Evolutionary conservation across 2,329 filamentous ascomycete species (phyloP).

Genomic region (Madurella mycetomatis): DNA sequence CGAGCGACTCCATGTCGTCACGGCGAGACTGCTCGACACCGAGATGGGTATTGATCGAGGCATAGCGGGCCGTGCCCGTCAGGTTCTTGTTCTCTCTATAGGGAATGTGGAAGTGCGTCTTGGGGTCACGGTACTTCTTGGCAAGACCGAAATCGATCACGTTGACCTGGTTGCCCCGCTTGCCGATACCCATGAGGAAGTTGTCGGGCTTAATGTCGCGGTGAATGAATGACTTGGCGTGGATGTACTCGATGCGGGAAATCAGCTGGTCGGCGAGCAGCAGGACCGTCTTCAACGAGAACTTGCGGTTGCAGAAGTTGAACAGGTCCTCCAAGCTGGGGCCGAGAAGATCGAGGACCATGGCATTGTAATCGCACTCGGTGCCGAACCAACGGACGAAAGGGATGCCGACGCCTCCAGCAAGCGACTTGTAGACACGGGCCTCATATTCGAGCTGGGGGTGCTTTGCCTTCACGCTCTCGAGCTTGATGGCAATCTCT

Average conservation of each 20-base stretch:
- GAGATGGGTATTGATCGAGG: constrained; percentile 97
- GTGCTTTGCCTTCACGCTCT: constrained; percentile 99
- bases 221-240: constrained; percentile 99
- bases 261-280: constrained; percentile 97
- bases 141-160: constrained; percentile 98
- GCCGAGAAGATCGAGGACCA: constrained; percentile 95
- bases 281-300: constrained; percentile 96
- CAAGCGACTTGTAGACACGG: constrained; percentile 83
- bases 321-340: constrained; percentile 96
- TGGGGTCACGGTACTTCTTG: constrained; percentile 99
- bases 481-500: constrained; percentile 99
- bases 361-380: constrained; percentile 99
- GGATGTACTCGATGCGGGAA: constrained; percentile 98
- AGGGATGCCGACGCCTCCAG: constrained; percentile 94
- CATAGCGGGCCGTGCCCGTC: constrained; percentile 96
- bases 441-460: constrained; percentile 98
- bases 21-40: constrained; percentile 98
- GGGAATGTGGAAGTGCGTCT: constrained; percentile 99
- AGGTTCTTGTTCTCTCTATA: constrained; percentile 99
- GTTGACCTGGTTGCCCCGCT: constrained; percentile 98
- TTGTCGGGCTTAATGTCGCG: constrained; percentile 99
- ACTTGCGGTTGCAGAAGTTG: constrained; percentile 99
- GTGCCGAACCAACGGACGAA: constrained; percentile 99
- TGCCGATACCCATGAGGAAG: constrained; percentile 98
- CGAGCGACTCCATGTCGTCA: constrained; percentile 98